These are phyloP conservation scores for Amauroascus niger DNA, from an alignment of 2,329 filamentous ascomycete genomes.

Conservation along the genomic window DNA sequence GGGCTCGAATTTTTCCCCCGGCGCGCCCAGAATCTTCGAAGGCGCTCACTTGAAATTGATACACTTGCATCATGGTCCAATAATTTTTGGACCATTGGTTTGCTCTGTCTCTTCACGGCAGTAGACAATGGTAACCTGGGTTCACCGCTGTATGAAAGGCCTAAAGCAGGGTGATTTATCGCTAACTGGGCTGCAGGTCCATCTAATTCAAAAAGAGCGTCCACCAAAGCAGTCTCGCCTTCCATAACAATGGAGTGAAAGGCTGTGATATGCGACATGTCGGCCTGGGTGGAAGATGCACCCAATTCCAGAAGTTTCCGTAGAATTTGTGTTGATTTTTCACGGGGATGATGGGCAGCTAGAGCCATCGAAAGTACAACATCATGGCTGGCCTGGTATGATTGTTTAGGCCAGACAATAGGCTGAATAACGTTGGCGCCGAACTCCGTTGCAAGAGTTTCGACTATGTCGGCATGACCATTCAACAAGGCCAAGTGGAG, in stretches of 20 bases:
- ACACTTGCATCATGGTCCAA: slow-evolving; percentile 52
- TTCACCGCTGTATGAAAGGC: neutral
- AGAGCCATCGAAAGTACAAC: slow-evolving; percentile 9
- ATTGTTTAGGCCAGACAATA: slow-evolving; percentile 34
- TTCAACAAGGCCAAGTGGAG: slow-evolving; percentile 69
- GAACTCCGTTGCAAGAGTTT: slow-evolving; percentile 59
- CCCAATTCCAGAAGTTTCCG: slow-evolving; percentile 40
- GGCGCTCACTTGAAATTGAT: slow-evolving; percentile 45
- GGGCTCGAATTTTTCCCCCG: slow-evolving; percentile 37
- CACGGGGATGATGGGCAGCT: slow-evolving; percentile 1
- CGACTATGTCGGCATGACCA: slow-evolving; percentile 60
- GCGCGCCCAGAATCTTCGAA: slow-evolving; percentile 13
- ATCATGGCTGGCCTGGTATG: slow-evolving; percentile 33
- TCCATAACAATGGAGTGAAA: slow-evolving; percentile 52
- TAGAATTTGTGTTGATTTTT: slow-evolving; percentile 1
- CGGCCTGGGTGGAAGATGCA: slow-evolving; percentile 61
- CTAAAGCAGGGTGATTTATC: slow-evolving; percentile 10
- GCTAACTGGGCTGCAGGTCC: slow-evolving; percentile 10
- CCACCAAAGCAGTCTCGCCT: slow-evolving; percentile 28
- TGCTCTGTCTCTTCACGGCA: slow-evolving; percentile 33
- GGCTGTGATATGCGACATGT: slow-evolving; percentile 52
- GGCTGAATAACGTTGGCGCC: slow-evolving; percentile 55
- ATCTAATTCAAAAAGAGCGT: slow-evolving; percentile 11
- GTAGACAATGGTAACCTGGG: slow-evolving; percentile 7
- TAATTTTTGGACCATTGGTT: slow-evolving; percentile 48